A percentile compares a stretch with the other conserved stretches of the same genome.
Conservation (phyloP, 768 basidiomycete genomes). For the Suillus ampliporus region DNA sequence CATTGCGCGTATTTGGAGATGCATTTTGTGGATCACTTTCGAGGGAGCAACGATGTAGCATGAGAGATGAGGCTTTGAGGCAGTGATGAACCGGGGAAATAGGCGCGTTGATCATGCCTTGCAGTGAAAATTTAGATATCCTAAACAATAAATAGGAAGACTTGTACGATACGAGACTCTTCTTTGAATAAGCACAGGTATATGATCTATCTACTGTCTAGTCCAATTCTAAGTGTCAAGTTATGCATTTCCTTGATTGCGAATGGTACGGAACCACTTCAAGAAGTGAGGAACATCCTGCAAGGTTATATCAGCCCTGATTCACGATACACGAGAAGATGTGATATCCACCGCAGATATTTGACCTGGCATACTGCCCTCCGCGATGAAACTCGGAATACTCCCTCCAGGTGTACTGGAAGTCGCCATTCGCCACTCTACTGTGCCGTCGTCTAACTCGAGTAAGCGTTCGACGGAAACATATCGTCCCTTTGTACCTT, state of each 20-base stretch:
- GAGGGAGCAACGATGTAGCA: too few species aligned
- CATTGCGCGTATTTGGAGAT: too few species aligned
- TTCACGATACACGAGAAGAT: background rate
- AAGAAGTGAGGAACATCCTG: constrained; percentile 80
- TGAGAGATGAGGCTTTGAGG: too few species aligned
- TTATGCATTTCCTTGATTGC: constrained; percentile 19
- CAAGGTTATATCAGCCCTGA: constrained; percentile 12
- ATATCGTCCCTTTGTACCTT: constrained; percentile 70
- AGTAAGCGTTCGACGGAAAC: constrained; percentile 69
- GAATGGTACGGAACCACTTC: constrained; percentile 59
- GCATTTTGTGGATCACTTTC: too few species aligned
- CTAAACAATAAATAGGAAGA: background rate
- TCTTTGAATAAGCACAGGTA: background rate
- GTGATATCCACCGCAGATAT: constrained; percentile 57
- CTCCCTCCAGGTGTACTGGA: constrained; percentile 73
- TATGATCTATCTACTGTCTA: background rate
- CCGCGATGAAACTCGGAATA: constrained; percentile 68
- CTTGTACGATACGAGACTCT: background rate
- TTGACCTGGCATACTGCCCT: constrained; percentile 62
- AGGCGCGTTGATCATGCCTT: too few species aligned
- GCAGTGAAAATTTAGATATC: background rate
- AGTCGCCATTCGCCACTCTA: constrained; percentile 85
- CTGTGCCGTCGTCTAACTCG: constrained; percentile 65
- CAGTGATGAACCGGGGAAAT: too few species aligned
- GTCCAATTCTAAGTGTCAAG: background rate